These are phyloP conservation scores for Cryptococcus wingfieldii DNA, from an alignment of 1,284 basidiomycete genomes.

Conservation along the genomic window DNA sequence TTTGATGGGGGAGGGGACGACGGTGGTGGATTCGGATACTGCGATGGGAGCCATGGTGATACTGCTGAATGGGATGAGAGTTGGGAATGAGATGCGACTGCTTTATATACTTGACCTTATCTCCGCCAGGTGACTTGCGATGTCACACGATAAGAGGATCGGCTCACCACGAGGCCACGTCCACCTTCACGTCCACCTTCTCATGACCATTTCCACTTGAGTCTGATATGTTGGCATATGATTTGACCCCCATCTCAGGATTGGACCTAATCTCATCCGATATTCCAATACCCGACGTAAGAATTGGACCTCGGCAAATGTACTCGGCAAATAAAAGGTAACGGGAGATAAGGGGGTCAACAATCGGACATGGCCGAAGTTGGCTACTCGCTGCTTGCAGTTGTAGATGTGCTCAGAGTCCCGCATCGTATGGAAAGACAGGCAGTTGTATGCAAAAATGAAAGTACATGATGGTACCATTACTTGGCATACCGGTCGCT, in stretches of 20 bases:
- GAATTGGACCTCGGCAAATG: neutral
- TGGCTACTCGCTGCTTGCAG: too few species aligned
- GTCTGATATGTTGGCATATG: too few species aligned
- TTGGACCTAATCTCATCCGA: too few species aligned
- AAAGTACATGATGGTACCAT: neutral
- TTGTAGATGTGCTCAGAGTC: too few species aligned
- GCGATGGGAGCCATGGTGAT: neutral
- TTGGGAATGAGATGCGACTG: neutral
- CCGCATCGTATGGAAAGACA: too few species aligned
- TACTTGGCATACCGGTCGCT: conserved; percentile 45
- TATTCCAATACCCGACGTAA: neutral
- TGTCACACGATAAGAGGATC: too few species aligned
- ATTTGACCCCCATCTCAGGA: too few species aligned
- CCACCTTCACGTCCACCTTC: too few species aligned
- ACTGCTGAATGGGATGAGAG: neutral
- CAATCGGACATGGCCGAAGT: too few species aligned
- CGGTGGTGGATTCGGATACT: neutral
- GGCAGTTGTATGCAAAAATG: too few species aligned
- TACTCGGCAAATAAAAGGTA: neutral
- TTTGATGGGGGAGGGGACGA: neutral
- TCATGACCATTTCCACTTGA: too few species aligned
- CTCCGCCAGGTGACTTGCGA: neutral
- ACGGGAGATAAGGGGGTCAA: neutral
- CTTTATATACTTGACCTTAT: neutral
- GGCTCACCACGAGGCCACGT: too few species aligned